Conservation (phyloP, 768 basidiomycete genomes). For the Tylopilus subfusipes region DNA sequence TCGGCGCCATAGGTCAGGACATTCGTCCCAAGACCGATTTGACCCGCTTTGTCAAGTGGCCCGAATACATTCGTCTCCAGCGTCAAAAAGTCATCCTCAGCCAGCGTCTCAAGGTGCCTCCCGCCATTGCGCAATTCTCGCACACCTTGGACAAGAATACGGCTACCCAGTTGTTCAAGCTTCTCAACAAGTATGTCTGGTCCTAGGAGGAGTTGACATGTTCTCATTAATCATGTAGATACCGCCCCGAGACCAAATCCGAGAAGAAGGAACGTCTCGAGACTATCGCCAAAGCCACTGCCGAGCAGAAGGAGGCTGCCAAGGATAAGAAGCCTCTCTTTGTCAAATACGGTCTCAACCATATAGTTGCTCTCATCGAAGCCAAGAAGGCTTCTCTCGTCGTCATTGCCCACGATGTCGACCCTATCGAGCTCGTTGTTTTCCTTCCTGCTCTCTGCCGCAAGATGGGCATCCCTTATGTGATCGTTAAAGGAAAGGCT, state of each 20-base stretch:
- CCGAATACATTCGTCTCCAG: slow-evolving; percentile 96
- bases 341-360: slow-evolving; percentile 97
- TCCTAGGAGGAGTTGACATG: not conserved
- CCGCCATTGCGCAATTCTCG: slow-evolving; percentile 97
- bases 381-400: slow-evolving; percentile 97
- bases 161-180: slow-evolving; percentile 95
- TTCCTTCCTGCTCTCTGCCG: slow-evolving; percentile 97
- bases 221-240: slow-evolving; percentile 30
- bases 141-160: slow-evolving; percentile 99
- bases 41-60: slow-evolving; percentile 99
- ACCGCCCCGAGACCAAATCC: slow-evolving; percentile 89
- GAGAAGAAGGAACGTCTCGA: slow-evolving; percentile 96
- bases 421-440: slow-evolving; percentile 98
- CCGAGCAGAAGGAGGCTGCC: slow-evolving; percentile 71
- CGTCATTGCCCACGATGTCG: slow-evolving; percentile 95
- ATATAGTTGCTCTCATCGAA: slow-evolving; percentile 92
- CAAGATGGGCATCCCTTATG: slow-evolving; percentile 99
- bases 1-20: slow-evolving; percentile 71
- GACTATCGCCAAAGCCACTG: slow-evolving; percentile 70
- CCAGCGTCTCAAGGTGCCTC: slow-evolving; percentile 97
- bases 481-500: slow-evolving; percentile 97
- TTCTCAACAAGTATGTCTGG: slow-evolving; percentile 76
- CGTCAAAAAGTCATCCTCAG: slow-evolving; percentile 97
- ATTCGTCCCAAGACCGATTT: slow-evolving; percentile 86
- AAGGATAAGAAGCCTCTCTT: slow-evolving; percentile 94